phyloP scores from a whole-genome alignment of 2,329 filamentous ascomycete species.

The Ceratocystis smalleyi region DNA sequence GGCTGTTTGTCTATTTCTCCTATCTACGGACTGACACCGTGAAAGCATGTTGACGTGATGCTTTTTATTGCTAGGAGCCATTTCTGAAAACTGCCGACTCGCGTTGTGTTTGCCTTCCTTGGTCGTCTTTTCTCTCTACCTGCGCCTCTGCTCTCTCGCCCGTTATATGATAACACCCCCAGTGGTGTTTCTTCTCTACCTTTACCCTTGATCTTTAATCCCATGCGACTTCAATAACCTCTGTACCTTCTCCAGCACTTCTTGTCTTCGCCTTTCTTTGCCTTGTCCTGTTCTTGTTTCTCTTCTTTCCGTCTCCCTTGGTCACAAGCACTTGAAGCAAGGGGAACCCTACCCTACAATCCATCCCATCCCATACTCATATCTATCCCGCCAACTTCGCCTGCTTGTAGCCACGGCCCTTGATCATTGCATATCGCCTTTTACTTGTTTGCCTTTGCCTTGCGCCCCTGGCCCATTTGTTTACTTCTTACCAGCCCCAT shows the following conservation, averaged over 20 bases:
- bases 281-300: not conserved
- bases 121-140: not conserved
- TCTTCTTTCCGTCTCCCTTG: no score
- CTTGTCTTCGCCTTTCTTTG: not conserved
- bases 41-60: not conserved
- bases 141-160: not conserved
- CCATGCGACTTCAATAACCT: not conserved
- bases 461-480: no score
- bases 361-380: no score
- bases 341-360: not conserved
- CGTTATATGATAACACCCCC: not conserved
- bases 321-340: not conserved
- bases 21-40: no score
- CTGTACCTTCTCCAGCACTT: not conserved
- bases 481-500: not conserved
- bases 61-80: not conserved
- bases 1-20: no score
- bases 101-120: not conserved
- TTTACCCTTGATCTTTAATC: not conserved
- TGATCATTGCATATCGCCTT: no score
- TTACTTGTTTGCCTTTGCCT: no score
- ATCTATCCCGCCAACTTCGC: no score
- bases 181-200: not conserved
- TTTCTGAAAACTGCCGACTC: not conserved
- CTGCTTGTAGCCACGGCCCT: no score